Conservation (phyloP, 345 rosid species). For the Hibiscus mutabilis region DNA sequence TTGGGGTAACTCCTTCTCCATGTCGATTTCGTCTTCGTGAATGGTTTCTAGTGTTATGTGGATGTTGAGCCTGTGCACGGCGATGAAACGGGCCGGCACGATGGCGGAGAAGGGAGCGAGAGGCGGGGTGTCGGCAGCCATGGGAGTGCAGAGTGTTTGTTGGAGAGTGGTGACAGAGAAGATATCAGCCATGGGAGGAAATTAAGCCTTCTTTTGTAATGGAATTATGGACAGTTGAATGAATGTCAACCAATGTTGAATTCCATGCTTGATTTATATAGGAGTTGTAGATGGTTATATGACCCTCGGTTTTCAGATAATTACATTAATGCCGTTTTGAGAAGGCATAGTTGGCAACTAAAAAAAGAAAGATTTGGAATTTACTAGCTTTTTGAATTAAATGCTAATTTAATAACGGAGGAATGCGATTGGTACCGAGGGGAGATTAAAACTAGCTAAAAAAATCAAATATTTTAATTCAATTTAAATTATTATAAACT, state of each 20-base stretch:
- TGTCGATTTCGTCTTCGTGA: slow-evolving; percentile 13
- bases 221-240: not conserved
- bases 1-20: not conserved
- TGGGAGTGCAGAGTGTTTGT: slow-evolving; percentile 2
- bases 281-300: not conserved
- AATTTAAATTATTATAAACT: too few species aligned
- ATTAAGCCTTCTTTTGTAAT: not conserved
- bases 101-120: slow-evolving; percentile 30
- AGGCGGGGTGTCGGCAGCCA: not conserved
- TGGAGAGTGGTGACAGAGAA: not conserved
- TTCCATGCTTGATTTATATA: slow-evolving; percentile 10
- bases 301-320: not conserved
- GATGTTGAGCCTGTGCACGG: slow-evolving; percentile 12
- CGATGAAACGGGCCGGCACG: slow-evolving; percentile 16
- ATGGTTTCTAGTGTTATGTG: slow-evolving; percentile 25
- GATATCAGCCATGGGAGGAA: not conserved
- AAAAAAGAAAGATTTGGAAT: not conserved
- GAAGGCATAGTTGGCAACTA: not conserved
- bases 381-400: not conserved
- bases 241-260: not conserved
- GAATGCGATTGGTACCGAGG: too few species aligned
- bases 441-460: too few species aligned
- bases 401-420: not conserved
- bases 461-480: too few species aligned
- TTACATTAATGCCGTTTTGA: not conserved